Evolutionary conservation across 108 stramenopile genomes (phyloP).

Genomic region (Chaetoceros tenuissimus): DNA sequence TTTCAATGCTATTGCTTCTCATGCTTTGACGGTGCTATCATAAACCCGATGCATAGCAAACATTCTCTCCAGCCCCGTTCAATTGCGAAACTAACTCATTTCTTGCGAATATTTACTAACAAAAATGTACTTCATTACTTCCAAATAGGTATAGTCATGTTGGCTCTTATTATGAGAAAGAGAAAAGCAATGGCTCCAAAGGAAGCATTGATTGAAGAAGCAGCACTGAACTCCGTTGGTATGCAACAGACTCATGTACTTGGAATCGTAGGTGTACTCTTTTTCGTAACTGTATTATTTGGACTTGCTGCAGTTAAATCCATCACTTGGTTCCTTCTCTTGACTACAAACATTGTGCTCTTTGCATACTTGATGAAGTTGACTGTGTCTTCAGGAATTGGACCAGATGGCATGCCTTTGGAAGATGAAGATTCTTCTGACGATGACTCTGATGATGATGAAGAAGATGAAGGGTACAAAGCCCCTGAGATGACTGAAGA

Average conservation of each 20-base stretch:
- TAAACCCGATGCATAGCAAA: too few relatives aligned
- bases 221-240: constrained; percentile 72
- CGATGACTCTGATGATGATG: constrained; percentile 16
- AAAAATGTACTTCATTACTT: too few relatives aligned
- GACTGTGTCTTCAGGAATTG: constrained; percentile 60
- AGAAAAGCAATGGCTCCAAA: constrained; percentile 79
- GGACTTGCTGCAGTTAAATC: constrained; percentile 67
- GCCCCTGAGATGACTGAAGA: too few relatives aligned
- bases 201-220: constrained; percentile 79
- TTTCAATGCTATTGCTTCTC: constrained; percentile 6
- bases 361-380: constrained; percentile 85
- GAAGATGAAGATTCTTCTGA: constrained; percentile 25
- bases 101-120: too few relatives aligned
- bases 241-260: constrained; percentile 71
- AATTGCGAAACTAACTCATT: too few relatives aligned
- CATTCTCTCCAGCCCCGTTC: too few relatives aligned
- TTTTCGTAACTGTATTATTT: constrained; percentile 63
- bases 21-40: neutral
- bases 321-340: constrained; percentile 68
- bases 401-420: constrained; percentile 52
- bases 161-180: constrained; percentile 53
- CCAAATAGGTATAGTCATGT: constrained; percentile 43
- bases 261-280: constrained; percentile 55
- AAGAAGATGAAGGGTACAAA: neutral
- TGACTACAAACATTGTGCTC: constrained; percentile 60